A percentile compares a stretch with the other conserved stretches of the same genome.
These are phyloP conservation scores for Candida chauliodis DNA, from an alignment of 805 yeast species.

Conservation along the genomic window DNA sequence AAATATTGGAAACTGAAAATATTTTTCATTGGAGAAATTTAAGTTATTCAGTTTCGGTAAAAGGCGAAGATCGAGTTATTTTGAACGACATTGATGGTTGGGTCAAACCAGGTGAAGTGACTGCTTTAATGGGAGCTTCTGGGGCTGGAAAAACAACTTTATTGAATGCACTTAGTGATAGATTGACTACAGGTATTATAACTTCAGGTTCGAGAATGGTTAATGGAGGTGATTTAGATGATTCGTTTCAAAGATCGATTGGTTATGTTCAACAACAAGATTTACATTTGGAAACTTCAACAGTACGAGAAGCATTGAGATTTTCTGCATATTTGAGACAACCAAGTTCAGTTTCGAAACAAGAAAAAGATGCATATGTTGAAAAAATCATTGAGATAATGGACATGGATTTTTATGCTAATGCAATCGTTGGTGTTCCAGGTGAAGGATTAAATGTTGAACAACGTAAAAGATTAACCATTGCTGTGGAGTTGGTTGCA, in stretches of 20 bases:
- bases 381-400: slow-evolving; percentile 62
- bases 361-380: slow-evolving; percentile 63
- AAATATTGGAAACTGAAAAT: slow-evolving; percentile 10
- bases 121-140: slow-evolving; percentile 81
- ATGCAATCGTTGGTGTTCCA: slow-evolving; percentile 71
- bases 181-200: slow-evolving; percentile 70
- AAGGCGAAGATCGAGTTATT: slow-evolving; percentile 31
- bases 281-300: slow-evolving; percentile 61
- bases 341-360: slow-evolving; percentile 51
- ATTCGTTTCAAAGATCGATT: slow-evolving; percentile 69
- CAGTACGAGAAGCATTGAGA: slow-evolving; percentile 72
- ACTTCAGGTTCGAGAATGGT: slow-evolving; percentile 56
- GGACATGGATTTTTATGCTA: slow-evolving; percentile 67
- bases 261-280: slow-evolving; percentile 83
- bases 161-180: slow-evolving; percentile 65
- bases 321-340: slow-evolving; percentile 73
- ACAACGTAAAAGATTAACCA: slow-evolving; percentile 32
- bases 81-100: slow-evolving; percentile 51
- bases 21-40: slow-evolving; percentile 40
- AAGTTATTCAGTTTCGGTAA: slow-evolving; percentile 31
- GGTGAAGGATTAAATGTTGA: slow-evolving; percentile 54
- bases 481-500: slow-evolving; percentile 37
- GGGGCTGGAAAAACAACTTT: slow-evolving; percentile 85
- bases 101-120: slow-evolving; percentile 78
- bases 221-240: slow-evolving; percentile 59